phyloP scores from a whole-genome alignment of 2,329 filamentous ascomycete species.

The Chrysoporthe austroafricana region DNA sequence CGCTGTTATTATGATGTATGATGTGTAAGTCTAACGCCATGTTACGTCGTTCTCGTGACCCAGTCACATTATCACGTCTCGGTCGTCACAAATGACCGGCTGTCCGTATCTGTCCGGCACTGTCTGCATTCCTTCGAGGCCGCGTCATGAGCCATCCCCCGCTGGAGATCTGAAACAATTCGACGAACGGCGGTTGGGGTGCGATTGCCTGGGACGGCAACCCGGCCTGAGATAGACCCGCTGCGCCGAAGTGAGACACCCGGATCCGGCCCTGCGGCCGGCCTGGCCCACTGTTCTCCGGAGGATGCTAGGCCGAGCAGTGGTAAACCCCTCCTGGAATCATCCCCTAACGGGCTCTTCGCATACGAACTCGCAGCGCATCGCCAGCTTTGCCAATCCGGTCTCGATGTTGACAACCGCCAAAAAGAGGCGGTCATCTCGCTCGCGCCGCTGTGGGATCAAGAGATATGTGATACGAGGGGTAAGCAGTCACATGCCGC shows the following conservation, averaged over 20 bases:
- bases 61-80: neutral
- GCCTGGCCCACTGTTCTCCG: neutral
- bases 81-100: neutral
- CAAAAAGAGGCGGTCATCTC: neutral
- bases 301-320: neutral
- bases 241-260: neutral
- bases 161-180: neutral
- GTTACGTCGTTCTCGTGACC: neutral
- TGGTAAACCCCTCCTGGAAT: neutral
- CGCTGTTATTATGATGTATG: neutral
- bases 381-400: too few relatives aligned
- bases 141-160: too few relatives aligned
- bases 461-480: neutral
- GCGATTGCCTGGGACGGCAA: neutral
- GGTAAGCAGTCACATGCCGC: neutral
- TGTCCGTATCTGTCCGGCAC: neutral
- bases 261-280: conserved; percentile 1
- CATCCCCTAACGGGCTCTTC: too few relatives aligned
- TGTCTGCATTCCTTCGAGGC: neutral
- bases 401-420: too few relatives aligned
- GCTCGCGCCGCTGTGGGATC: neutral
- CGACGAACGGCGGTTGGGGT: neutral
- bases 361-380: too few relatives aligned
- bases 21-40: neutral
- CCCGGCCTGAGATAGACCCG: neutral